phyloP scores from a whole-genome alignment of 345 rosid species.

The Euphorbia pulcherrima region DNA sequence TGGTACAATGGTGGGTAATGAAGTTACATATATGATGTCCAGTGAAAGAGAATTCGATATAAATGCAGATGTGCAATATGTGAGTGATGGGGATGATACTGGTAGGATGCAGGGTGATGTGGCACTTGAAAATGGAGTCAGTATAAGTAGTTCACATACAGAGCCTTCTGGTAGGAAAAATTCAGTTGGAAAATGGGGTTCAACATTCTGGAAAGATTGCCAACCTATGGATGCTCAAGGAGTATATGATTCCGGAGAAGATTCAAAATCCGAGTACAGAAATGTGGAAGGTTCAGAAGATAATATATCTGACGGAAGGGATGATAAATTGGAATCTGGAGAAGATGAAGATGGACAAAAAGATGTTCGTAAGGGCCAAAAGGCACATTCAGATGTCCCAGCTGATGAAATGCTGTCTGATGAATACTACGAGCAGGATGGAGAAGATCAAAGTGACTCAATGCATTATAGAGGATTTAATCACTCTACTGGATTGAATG shows the following conservation, averaged over 20 bases:
- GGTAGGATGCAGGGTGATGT: slow-evolving; percentile 43
- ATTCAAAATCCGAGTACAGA: slow-evolving; percentile 57
- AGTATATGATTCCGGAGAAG: slow-evolving; percentile 67
- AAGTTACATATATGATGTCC: slow-evolving; percentile 41
- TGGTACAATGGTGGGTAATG: slow-evolving; percentile 44
- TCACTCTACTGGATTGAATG: slow-evolving; percentile 48
- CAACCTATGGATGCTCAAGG: slow-evolving; percentile 65
- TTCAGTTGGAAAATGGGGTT: slow-evolving; percentile 85
- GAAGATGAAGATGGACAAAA: slow-evolving; percentile 67
- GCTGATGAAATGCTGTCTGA: slow-evolving; percentile 99
- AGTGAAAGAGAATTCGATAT: slow-evolving; percentile 72
- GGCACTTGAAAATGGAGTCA: slow-evolving; percentile 30
- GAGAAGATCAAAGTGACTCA: slow-evolving; percentile 84
- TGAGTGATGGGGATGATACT: slow-evolving; percentile 63
- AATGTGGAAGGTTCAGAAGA: slow-evolving; percentile 51
- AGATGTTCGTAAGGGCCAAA: slow-evolving; percentile 47
- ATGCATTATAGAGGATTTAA: slow-evolving; percentile 51
- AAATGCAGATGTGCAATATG: slow-evolving; percentile 63
- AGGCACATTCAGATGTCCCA: slow-evolving; percentile 76
- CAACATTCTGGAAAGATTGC: slow-evolving; percentile 96
- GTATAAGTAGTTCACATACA: slow-evolving; percentile 38
- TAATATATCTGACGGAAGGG: slow-evolving; percentile 51
- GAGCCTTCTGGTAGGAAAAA: slow-evolving; percentile 68
- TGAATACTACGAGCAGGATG: slow-evolving; percentile 99
- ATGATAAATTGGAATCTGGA: slow-evolving; percentile 53